Evolutionary conservation across 2,329 filamentous ascomycete species (phyloP), one percentile per base, ranked within the genome.

Genomic region (Bipolaris bicolor): DNA sequence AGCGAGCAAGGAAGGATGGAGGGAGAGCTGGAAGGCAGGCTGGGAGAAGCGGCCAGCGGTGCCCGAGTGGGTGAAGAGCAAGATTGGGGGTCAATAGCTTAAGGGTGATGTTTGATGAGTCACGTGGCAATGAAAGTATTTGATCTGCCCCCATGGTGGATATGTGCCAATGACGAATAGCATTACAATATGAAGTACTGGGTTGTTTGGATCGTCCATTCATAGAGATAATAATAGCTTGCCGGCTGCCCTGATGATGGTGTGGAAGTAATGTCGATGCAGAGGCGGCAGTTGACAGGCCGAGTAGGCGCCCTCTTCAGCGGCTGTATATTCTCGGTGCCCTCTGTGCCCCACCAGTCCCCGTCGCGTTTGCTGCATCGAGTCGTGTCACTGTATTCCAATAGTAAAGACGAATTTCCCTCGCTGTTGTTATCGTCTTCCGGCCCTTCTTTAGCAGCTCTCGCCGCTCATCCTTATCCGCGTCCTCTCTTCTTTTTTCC

Each of bases 21-120:
- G 67, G 58, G 63, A 63, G 56, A 56, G 63, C 15, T 80, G 78
- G 78, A 74, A 74, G 57, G 64, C 51, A 5, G 70, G 84, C 10
- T 91, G 88, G 88, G 81, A 84, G 43, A 79, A 77, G 59, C 80
- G 80, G 56, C 88, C 88, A 6, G 73, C 64, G 29, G 73, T 90
- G 49, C 88, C 88, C 3, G 76, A 64, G 18, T 90, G 88, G 88
- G 73, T 90, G 64, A 75, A 74, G 70, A 77, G 76, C 33, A 82
- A 85, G 76, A 83, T 88, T 20, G 66, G 61, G 9, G 68, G 65
- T 11, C 50, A 62, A 16, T 69, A 67, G 63, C 18, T 41, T 7
- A 6, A n/a, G 9, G 26, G 29, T 31, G 10, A 50, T 16, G 10
- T 18, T 18, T 20, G 24, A 20, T 7, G 24, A 45, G 22, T 24